Base-by-base conservation (phyloP, 2,329 filamentous ascomycete genomes). In the Fusarium siculi region DNA sequence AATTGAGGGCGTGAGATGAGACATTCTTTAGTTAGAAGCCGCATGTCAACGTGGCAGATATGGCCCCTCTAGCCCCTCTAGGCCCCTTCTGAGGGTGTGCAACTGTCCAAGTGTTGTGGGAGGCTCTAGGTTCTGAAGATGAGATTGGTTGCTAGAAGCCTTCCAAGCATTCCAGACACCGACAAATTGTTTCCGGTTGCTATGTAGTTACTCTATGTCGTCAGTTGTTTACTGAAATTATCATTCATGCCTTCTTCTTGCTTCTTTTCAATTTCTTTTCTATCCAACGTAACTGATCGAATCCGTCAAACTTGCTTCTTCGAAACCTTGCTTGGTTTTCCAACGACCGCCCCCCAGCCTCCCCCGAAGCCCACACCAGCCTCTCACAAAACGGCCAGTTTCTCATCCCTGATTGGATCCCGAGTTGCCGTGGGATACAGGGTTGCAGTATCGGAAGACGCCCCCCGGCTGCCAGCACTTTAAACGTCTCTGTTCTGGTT, bases 41-140 rank as follows among this genome's bases (percentile, higher is more conserved):
- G 43, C 70, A 73, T 73, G 70, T 57, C 70, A 73, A 61, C 70
- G 71, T 73, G 70, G 70, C 71, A 65, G 60, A 44, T 28, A 39
- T 39, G 43, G 23, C 37, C 44, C 68, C n/a, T 62, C 25, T n/a
- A n/a, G 23, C 39, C 25, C 25, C 44, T 47, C 15, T 11, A 21
- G 44, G 44, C 12, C 25, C 28, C 37, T 32, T 42, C 36, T 42
- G 25, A 55, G 57, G 63, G 62, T 42, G 60, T 63, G 53, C 42
- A 49, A 34, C 55, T 50, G 40, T 49, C n/a, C 36, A 40, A 60
- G 56, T 56, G 66, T 65, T 50, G 46, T 66, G 64, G 43, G 57
- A 72, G 69, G 63, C 68, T 72, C 54, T 42, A 47, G 54, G 56
- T 42, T 59, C 44, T 18, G 40, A 53, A 46, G 36, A 37, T 49